Percentiles rank a stretch among this genome's conserved stretches.
phyloP scores from a whole-genome alignment of 2,329 filamentous ascomycete species.

The Chrysoporthe puriensis region DNA sequence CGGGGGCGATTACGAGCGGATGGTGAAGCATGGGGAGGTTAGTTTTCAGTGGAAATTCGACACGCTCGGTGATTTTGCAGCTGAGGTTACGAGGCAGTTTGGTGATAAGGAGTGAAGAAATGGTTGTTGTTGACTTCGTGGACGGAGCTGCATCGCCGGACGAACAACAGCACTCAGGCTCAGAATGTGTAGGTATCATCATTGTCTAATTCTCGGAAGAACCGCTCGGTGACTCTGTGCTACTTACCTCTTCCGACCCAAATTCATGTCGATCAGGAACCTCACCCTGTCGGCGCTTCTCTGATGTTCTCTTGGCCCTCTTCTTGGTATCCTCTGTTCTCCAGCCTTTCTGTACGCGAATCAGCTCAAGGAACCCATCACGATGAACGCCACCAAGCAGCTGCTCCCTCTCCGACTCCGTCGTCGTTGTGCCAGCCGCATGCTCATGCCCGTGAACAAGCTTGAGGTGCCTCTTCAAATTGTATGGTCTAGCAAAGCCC shows the following conservation, averaged over 20 bases:
- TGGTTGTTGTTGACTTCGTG: background rate
- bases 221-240: background rate
- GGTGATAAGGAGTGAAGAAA: constrained; percentile 13
- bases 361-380: constrained; percentile 67
- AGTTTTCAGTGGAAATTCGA: constrained; percentile 44
- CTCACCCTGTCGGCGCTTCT: background rate
- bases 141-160: background rate
- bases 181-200: background rate
- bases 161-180: background rate
- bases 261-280: constrained; percentile 12
- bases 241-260: background rate
- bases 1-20: constrained; percentile 39
- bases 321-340: constrained; percentile 41
- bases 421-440: constrained; percentile 31
- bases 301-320: constrained; percentile 21
- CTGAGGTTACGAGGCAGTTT: constrained; percentile 46
- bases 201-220: background rate
- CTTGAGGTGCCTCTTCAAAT: constrained; percentile 49
- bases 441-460: constrained; percentile 43
- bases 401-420: constrained; percentile 51
- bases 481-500: constrained; percentile 42
- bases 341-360: constrained; percentile 55
- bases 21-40: constrained; percentile 35
- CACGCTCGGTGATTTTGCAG: constrained; percentile 44
- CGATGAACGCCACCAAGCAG: constrained; percentile 67